phyloP scores from a whole-genome alignment of 2,329 filamentous ascomycete species.

The Talaromyces sp. region DNA sequence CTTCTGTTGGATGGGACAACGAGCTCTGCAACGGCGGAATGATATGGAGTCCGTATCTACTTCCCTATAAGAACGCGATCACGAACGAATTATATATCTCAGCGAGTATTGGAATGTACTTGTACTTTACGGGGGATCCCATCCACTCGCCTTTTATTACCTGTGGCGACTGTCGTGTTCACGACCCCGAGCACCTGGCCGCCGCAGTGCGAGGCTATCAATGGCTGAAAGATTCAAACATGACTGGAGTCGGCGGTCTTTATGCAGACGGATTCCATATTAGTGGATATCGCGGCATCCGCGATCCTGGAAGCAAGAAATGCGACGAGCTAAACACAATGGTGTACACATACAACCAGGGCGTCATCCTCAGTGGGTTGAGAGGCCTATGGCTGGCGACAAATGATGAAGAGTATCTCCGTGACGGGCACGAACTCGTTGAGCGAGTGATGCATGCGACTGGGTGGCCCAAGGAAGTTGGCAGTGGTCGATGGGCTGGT shows the following conservation, averaged over 20 bases:
- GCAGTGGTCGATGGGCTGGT: constrained; percentile 57
- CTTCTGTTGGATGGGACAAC: constrained; percentile 73
- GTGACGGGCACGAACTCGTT: constrained; percentile 74
- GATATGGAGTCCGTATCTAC: constrained; percentile 75
- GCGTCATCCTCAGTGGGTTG: constrained; percentile 76
- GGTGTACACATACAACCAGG: constrained; percentile 96
- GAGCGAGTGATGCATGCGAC: constrained; percentile 69
- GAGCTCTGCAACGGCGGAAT: constrained; percentile 79
- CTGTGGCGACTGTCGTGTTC: constrained; percentile 26
- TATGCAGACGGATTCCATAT: constrained; percentile 90
- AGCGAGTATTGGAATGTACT: constrained; percentile 81
- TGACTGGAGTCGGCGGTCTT: constrained; percentile 69
- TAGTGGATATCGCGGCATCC: constrained; percentile 52
- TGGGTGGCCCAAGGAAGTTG: constrained; percentile 54
- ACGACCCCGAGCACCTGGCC: constrained; percentile 61
- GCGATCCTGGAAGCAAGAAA: constrained; percentile 58
- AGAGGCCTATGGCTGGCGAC: constrained; percentile 76
- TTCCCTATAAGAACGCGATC: constrained; percentile 92
- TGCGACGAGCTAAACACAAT: constrained; percentile 81
- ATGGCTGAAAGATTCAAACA: constrained; percentile 74
- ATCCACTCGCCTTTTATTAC: constrained; percentile 63
- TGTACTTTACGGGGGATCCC: constrained; percentile 75
- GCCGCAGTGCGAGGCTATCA: constrained; percentile 72
- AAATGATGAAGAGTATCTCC: constrained; percentile 62
- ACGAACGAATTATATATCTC: constrained; percentile 88